A percentile compares a stretch with the other conserved stretches of the same genome.
Evolutionary conservation across 345 rosid species (phyloP).

Genomic region (Boechera divaricarpa): DNA sequence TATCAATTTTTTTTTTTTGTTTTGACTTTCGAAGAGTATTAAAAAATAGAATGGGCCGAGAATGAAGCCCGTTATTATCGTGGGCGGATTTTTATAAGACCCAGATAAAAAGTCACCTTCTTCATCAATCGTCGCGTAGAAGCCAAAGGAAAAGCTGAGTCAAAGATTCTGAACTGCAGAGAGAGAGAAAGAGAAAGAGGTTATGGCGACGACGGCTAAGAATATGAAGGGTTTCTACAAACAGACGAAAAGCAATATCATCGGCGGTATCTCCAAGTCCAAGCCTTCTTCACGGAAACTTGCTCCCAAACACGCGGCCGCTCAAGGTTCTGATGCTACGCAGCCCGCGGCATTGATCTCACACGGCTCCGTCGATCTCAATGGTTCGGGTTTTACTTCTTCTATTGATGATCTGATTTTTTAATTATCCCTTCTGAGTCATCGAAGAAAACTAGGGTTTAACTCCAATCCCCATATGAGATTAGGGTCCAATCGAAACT

Average conservation of each 20-base stretch:
- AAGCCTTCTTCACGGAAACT: slow-evolving; percentile 48
- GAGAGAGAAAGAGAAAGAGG: slow-evolving; percentile 24
- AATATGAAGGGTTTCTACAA: slow-evolving; percentile 67
- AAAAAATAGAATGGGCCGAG: neutral
- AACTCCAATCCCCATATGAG: neutral
- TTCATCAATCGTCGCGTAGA: slow-evolving; percentile 28
- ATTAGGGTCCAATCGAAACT: neutral
- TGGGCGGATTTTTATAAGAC: neutral
- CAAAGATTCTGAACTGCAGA: slow-evolving; percentile 40
- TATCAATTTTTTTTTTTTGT: too few relatives aligned
- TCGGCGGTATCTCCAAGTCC: slow-evolving; percentile 49
- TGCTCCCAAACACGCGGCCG: slow-evolving; percentile 50
- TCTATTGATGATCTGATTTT: neutral
- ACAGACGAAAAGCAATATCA: slow-evolving; percentile 56
- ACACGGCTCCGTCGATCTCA: slow-evolving; percentile 58
- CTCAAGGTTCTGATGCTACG: slow-evolving; percentile 51
- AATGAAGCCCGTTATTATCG: slow-evolving; percentile 23
- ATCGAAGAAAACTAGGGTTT: slow-evolving; percentile 26
- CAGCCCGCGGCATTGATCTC: slow-evolving; percentile 60
- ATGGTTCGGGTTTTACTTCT: slow-evolving; percentile 46
- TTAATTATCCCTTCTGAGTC: neutral
- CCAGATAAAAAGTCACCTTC: neutral
- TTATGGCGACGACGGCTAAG: slow-evolving; percentile 57
- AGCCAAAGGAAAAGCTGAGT: slow-evolving; percentile 36
- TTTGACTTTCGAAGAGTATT: too few relatives aligned